These are phyloP conservation scores for Podospora fimiseda DNA, from an alignment of 495 filamentous ascomycete genomes.

Conservation along the genomic window DNA sequence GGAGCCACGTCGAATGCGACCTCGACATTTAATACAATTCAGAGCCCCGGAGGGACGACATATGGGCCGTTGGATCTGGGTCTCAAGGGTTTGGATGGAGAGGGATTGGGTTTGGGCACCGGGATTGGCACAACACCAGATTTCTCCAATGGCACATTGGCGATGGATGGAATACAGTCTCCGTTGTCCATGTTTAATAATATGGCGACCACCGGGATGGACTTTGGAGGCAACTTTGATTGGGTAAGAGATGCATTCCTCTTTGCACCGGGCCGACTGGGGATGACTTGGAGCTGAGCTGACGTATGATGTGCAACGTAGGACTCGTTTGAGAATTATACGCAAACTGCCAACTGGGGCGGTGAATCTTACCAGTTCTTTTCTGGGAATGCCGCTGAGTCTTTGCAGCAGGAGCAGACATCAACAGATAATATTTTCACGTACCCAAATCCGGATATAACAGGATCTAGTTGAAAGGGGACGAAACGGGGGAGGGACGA, in stretches of 20 bases:
- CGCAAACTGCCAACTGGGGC: conserved; percentile 42
- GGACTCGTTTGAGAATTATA: conserved; percentile 45
- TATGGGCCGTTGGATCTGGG: conserved; percentile 31
- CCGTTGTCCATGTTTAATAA: conserved; percentile 47
- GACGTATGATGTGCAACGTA: conserved; percentile 8
- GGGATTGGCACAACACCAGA: conserved; percentile 34
- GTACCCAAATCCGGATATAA: conserved; percentile 15
- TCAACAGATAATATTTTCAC: conserved; percentile 10
- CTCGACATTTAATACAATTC: conserved; percentile 27
- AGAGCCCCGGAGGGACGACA: conserved; percentile 34
- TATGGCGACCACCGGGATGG: conserved; percentile 36
- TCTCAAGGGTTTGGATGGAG: conserved; percentile 12
- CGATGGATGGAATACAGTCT: conserved; percentile 45
- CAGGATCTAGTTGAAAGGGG: conserved; percentile 2
- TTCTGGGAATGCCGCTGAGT: conserved; percentile 33
- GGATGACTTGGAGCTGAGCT: background rate
- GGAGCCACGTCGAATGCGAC: conserved; percentile 56
- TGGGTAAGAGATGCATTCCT: conserved; percentile 50
- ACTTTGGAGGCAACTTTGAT: conserved; percentile 57
- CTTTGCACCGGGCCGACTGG: background rate
- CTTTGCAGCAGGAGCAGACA: conserved; percentile 25
- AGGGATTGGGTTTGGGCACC: background rate
- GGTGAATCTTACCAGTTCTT: conserved; percentile 45
- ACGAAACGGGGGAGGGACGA: background rate
- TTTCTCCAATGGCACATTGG: conserved; percentile 51